Base-by-base conservation (phyloP, 2,329 filamentous ascomycete species). In the Monosporascus ibericus region DNA sequence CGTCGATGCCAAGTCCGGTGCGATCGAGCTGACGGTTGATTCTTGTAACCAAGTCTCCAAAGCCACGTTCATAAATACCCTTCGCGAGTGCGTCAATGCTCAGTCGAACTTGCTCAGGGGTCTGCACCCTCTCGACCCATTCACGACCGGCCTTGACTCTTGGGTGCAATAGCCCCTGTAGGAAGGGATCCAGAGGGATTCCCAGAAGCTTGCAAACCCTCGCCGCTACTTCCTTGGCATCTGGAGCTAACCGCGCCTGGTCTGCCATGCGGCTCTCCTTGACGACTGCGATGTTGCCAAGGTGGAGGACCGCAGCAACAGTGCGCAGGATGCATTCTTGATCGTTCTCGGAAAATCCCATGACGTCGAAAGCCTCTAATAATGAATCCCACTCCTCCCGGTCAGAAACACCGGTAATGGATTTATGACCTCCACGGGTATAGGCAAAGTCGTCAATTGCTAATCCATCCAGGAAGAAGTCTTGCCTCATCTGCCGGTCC, bases 41-140 rank as follows among this genome's bases (percentile, higher is more conserved):
- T 49, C 91, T 86, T 48, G 82, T 84, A 3, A 99, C 95, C 3
- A 99, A 81, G 60, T 96, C 88, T 27, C 94, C 92, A 64, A 99
- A 99, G 0, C 89, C 88, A 55, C 95, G 88, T 69, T 99, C 94
- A 67, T 99, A 99, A 60, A 99, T 95, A 72, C 94, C 94, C 71
- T 99, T 99, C 7, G 94, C 85, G 17, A 99, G 78, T 17, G 94
- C 92, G 70, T 97, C 91, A 44, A 99, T 82, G 3, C 89, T 82
- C 9, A 96, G 83, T 24, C 90, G 87, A 44, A 96, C 95, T 68
- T 99, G 94, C 59, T 99, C 95, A 0, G 94, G 92, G 1, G 92
- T 97, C 68, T 99, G 94, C 1, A 95, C 92, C 69, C 97, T 99
- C 67, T 97, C 92, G 2, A 99, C 94, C 94, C 92, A 97, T 72